These are phyloP conservation scores for Atkinsonella hypoxylon DNA, from an alignment of 2,329 filamentous ascomycete genomes.

Conservation along the genomic window DNA sequence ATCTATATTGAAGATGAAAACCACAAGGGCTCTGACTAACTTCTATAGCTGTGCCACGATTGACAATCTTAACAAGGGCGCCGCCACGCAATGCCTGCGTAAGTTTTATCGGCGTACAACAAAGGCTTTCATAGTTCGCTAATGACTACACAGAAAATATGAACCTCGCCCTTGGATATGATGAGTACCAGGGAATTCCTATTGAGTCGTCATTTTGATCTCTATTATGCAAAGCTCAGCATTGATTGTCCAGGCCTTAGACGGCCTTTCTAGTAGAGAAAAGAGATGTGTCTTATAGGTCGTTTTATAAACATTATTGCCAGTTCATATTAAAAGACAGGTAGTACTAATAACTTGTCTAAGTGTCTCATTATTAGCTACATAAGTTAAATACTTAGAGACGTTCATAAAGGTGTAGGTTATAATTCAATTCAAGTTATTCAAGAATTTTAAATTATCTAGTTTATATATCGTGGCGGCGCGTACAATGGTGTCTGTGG, in stretches of 20 bases:
- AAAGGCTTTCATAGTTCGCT: conserved; percentile 31
- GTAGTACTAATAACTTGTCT: no score
- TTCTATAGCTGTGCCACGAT: conserved; percentile 54
- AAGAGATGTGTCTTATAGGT: neutral
- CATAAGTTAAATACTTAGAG: no score
- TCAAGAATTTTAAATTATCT: no score
- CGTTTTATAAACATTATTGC: no score
- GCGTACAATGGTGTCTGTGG: no score
- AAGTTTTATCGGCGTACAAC: conserved; percentile 28
- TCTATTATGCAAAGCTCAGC: neutral
- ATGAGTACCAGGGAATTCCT: conserved; percentile 81
- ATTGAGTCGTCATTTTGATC: neutral
- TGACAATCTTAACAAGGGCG: conserved; percentile 88
- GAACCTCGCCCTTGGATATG: conserved; percentile 82
- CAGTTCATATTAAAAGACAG: no score
- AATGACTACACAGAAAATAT: conserved; percentile 65
- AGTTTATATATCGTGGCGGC: no score
- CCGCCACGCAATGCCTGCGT: conserved; percentile 85
- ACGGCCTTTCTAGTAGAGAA: neutral
- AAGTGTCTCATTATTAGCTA: no score
- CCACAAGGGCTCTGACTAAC: conserved; percentile 5
- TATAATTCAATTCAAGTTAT: no score
- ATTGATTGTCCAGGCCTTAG: neutral
- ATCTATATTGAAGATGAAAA: neutral
- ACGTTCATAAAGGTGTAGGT: no score